Evolutionary conservation across 129 eudicot genomes (phyloP).

Genomic region (Saussurea involucrata): DNA sequence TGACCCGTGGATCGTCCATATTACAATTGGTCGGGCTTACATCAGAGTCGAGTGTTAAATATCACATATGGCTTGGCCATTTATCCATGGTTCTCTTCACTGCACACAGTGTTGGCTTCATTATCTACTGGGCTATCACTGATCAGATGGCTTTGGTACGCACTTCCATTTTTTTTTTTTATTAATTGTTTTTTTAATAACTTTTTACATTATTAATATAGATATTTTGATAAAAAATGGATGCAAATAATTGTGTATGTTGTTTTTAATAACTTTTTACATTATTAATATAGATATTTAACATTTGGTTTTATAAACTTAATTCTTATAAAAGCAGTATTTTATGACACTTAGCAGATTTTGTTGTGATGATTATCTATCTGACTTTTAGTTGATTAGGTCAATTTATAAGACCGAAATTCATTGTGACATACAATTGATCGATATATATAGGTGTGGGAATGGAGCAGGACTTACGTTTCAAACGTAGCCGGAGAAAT

Average conservation of each 20-base stretch:
- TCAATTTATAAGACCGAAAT: too few relatives aligned
- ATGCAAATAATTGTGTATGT: too few relatives aligned
- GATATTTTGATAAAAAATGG: too few relatives aligned
- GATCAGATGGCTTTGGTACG: slow-evolving; percentile 50
- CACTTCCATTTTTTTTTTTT: neutral
- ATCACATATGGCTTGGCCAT: slow-evolving; percentile 88
- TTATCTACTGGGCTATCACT: slow-evolving; percentile 57
- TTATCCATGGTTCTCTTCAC: slow-evolving; percentile 49
- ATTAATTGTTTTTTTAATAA: too few relatives aligned
- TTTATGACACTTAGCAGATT: too few relatives aligned
- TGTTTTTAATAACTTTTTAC: too few relatives aligned
- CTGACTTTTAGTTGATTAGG: too few relatives aligned
- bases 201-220: neutral
- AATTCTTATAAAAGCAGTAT: too few relatives aligned
- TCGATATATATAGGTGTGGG: slow-evolving; percentile 44
- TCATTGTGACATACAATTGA: too few relatives aligned
- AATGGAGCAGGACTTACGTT: slow-evolving; percentile 55
- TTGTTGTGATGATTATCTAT: too few relatives aligned
- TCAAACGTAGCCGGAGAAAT: slow-evolving; percentile 69
- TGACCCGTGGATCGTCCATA: slow-evolving; percentile 75
- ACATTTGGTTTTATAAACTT: too few relatives aligned
- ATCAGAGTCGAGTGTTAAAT: slow-evolving; percentile 73
- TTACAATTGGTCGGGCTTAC: slow-evolving; percentile 74
- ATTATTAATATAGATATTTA: too few relatives aligned
- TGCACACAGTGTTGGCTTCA: slow-evolving; percentile 52